These are phyloP conservation scores for Craterostigma plantagineum DNA, from an alignment of 257 asterid species.

Conservation along the genomic window DNA sequence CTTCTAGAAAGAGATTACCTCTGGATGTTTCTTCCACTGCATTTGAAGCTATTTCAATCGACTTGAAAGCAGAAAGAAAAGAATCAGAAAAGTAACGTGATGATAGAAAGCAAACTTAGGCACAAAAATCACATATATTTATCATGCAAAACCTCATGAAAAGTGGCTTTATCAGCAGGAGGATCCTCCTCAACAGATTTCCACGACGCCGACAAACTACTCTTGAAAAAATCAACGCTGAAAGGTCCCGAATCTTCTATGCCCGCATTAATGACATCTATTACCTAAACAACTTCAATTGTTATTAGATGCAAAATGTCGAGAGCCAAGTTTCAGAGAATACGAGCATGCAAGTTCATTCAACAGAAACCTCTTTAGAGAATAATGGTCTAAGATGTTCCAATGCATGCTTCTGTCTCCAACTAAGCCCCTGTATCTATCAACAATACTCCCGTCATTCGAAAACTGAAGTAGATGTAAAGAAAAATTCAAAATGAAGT, in stretches of 20 bases:
- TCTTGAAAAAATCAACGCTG: conserved; percentile 43
- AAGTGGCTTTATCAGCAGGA: conserved; percentile 19
- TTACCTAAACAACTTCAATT: conserved; percentile 35
- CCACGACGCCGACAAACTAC: conserved; percentile 69
- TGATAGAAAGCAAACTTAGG: neutral
- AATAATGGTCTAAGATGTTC: conserved; percentile 47
- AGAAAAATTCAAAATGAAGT: neutral
- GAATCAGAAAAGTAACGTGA: neutral
- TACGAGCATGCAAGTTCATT: neutral
- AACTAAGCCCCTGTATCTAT: conserved; percentile 42
- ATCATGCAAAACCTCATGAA: conserved; percentile 35
- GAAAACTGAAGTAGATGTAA: conserved; percentile 2
- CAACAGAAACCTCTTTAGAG: conserved; percentile 37
- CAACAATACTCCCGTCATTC: conserved; percentile 1
- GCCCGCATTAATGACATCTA: conserved; percentile 51
- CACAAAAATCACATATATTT: conserved; percentile 7
- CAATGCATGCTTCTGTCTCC: conserved; percentile 59
- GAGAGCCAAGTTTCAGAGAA: neutral
- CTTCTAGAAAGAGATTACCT: conserved; percentile 24
- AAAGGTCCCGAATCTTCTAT: conserved; percentile 62
- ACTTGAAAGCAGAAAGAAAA: conserved; percentile 12
- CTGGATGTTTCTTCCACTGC: conserved; percentile 23
- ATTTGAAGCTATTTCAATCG: conserved; percentile 16
- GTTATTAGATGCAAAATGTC: conserved; percentile 2
- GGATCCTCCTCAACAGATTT: conserved; percentile 27